Conservation (phyloP, 1,284 basidiomycete genomes). For the Apiotrichum montevideense region DNA sequence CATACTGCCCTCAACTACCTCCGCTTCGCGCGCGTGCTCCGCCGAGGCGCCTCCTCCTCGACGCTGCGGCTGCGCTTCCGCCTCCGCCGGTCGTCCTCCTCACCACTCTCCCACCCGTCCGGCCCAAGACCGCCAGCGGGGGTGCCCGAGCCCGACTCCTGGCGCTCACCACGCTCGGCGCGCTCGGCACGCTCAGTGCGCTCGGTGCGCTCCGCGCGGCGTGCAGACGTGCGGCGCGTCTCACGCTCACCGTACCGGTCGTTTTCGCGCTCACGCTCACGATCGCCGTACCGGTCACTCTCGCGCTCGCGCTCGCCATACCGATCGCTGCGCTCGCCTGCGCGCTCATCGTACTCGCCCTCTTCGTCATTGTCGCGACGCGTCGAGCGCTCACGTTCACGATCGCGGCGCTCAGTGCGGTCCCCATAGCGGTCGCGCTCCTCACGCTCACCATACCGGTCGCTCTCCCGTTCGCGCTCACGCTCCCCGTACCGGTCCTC, state of each 20-base stretch:
- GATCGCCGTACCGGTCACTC: slow-evolving; percentile 6
- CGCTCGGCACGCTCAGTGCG: too few relatives aligned
- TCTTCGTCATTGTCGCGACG: slow-evolving; percentile 4
- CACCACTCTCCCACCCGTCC: slow-evolving; percentile 31
- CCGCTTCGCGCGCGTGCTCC: slow-evolving; percentile 7
- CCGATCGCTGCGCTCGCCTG: background rate
- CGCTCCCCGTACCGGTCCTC: slow-evolving; percentile 5
- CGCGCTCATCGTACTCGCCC: slow-evolving; percentile 15
- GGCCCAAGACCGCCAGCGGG: slow-evolving; percentile 15
- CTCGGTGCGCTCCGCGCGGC: background rate
- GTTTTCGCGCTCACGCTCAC: slow-evolving; percentile 7
- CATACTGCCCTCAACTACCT: background rate
- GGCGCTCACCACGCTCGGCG: background rate
- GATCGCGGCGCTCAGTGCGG: background rate
- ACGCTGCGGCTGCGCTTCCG: slow-evolving; percentile 12
- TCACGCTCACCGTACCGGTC: slow-evolving; percentile 11
- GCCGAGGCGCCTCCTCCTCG: slow-evolving; percentile 13
- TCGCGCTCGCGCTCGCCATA: slow-evolving; percentile 8
- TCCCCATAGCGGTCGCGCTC: slow-evolving; percentile 9
- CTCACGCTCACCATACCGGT: slow-evolving; percentile 8
- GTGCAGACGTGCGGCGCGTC: slow-evolving; percentile 6
- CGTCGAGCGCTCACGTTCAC: slow-evolving; percentile 7
- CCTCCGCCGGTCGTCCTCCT: slow-evolving; percentile 23
- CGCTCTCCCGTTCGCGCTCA: slow-evolving; percentile 2
- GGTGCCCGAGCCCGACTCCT: background rate